Evolutionary conservation across 768 basidiomycete genomes (phyloP), one percentile per base, ranked within the genome.

Genomic region (Neoboletus magnificus): DNA sequence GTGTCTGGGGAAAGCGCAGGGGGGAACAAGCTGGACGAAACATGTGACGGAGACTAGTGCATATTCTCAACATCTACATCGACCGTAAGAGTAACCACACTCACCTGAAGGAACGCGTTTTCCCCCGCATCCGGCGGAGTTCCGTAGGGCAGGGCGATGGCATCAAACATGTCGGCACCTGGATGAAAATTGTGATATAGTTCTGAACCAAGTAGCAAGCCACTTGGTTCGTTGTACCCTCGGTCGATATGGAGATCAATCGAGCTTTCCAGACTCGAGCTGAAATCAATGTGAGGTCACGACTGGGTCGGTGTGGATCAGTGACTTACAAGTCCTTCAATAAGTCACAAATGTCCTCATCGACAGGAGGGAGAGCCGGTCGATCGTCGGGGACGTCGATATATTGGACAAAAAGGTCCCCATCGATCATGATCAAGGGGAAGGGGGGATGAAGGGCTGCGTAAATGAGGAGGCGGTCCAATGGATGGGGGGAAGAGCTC

Each of bases 1-100:
- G 48, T 45, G 22, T 72, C 69, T 0, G 66, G 70, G 7, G 70
- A 71, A 12, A 69, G 56, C 0, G 46, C 55, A 0, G 68, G 62
- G 20, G 57, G 66, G 15, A 46, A 39, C 7, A 56, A 11, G 15
- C 11, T 33, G 3, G 52, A 35, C 4, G 47, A 22, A 15, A 37
- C 4, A 1, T 33, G 30, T 6, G 50, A 41, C 0, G 36, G 23
- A 18, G 51, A 16, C 64, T 65, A 39, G 43, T 23, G 10, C 35
- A 29, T 39, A 10, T n/a, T 55, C 16, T 60, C 15, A 54, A 18
- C n/a, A 48, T 18, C 42, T 5, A 46, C 10, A 39, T 39, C 40
- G 27, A 22, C 11, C 11, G 23, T 2, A 3, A 29, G 13, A 30
- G 35, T 1, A 13, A 43, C n/a, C 22, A 52, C 7, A 56, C 65